Percentiles rank a stretch among this genome's conserved stretches.
Evolutionary conservation across 768 basidiomycete species (phyloP).

Genomic region (Piloderma croceum): DNA sequence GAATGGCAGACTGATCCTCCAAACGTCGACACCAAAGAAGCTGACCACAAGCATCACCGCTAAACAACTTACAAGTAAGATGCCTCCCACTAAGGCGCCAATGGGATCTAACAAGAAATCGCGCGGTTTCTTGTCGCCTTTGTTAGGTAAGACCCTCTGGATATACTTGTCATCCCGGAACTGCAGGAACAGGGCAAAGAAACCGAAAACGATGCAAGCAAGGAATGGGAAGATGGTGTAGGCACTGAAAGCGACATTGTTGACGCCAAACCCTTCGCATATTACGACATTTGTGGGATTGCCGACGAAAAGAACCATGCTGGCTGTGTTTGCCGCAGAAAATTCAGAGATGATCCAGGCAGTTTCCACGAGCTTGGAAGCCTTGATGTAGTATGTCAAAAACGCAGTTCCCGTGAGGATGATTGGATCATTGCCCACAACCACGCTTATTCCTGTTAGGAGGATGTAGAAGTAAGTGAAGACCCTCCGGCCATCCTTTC

Average conservation of each 20-base stretch:
- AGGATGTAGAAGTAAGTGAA: slow-evolving; percentile 81
- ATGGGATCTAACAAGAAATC: slow-evolving; percentile 65
- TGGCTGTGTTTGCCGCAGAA: slow-evolving; percentile 74
- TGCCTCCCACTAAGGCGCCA: slow-evolving; percentile 69
- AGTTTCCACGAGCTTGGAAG: slow-evolving; percentile 37
- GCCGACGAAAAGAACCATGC: slow-evolving; percentile 71
- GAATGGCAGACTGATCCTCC: slow-evolving; percentile 81
- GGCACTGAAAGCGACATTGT: slow-evolving; percentile 73
- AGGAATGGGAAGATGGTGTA: slow-evolving; percentile 82
- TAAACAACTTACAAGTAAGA: slow-evolving; percentile 62
- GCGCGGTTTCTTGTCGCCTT: slow-evolving; percentile 42
- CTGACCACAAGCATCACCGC: slow-evolving; percentile 68
- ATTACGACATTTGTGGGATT: slow-evolving; percentile 95
- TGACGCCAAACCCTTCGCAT: slow-evolving; percentile 77
- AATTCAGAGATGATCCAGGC: slow-evolving; percentile 76
- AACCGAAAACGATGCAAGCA: slow-evolving; percentile 58
- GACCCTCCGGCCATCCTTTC: slow-evolving; percentile 62
- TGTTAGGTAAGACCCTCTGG: slow-evolving; percentile 37
- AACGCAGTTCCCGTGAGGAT: slow-evolving; percentile 90
- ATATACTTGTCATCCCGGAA: slow-evolving; percentile 58
- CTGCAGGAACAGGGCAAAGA: slow-evolving; percentile 51
- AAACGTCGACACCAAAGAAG: slow-evolving; percentile 72
- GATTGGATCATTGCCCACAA: slow-evolving; percentile 93
- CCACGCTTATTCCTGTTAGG: slow-evolving; percentile 67
- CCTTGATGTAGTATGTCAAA: slow-evolving; percentile 79